Conservation (phyloP, 2,329 filamentous ascomycete genomes). For the Botrytis fabae region DNA sequence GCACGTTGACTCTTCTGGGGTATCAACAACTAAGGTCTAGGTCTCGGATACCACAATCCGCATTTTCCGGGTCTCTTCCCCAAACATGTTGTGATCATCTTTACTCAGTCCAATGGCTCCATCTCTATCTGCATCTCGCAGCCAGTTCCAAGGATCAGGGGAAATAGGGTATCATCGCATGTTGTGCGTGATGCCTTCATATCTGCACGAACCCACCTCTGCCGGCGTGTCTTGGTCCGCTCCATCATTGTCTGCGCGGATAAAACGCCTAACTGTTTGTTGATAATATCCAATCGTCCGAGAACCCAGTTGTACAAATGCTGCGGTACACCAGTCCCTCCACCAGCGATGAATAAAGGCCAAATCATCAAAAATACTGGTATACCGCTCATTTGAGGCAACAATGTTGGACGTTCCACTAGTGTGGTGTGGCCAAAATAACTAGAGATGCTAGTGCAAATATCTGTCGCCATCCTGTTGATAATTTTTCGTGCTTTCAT, state of each 20-base stretch:
- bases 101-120: background rate
- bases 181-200: background rate
- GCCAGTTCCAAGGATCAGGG: background rate
- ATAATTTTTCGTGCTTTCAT: slow-evolving; percentile 27
- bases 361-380: slow-evolving; percentile 31
- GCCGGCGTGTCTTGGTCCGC: slow-evolving; percentile 24
- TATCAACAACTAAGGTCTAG: background rate
- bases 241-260: slow-evolving; percentile 28
- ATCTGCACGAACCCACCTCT: slow-evolving; percentile 22
- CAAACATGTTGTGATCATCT: background rate
- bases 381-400: slow-evolving; percentile 28
- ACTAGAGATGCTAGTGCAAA: slow-evolving; percentile 31
- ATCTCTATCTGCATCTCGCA: slow-evolving; percentile 9
- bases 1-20: background rate
- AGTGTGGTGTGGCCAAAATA: slow-evolving; percentile 23
- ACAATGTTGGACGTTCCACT: background rate
- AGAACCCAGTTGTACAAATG: slow-evolving; percentile 31
- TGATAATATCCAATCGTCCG: slow-evolving; percentile 30
- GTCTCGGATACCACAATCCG: background rate
- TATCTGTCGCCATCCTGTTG: slow-evolving; percentile 30
- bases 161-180: slow-evolving; percentile 9
- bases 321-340: slow-evolving; percentile 30
- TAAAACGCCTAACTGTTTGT: slow-evolving; percentile 30
- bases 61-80: background rate
- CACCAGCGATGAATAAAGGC: slow-evolving; percentile 31